Conservation (phyloP, 2,329 filamentous ascomycete genomes). For the Talaromyces albobiverticillius region DNA sequence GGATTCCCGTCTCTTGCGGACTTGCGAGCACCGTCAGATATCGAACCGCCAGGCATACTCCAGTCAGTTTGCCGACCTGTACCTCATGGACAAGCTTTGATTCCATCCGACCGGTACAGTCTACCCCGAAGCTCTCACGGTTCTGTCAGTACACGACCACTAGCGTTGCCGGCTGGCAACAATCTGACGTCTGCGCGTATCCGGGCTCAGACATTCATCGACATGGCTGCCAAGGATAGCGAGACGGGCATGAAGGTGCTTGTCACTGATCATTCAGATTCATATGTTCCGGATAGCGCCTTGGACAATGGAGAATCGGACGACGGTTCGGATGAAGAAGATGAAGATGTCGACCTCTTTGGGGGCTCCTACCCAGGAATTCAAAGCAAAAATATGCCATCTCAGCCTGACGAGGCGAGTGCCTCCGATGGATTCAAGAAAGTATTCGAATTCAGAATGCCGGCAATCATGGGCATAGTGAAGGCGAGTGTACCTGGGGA, state of each 20-base stretch:
- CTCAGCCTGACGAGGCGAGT: constrained; percentile 18
- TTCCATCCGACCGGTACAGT: constrained; percentile 40
- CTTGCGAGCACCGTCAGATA: constrained; percentile 44
- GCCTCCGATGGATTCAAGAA: constrained; percentile 30
- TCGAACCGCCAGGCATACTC: constrained; percentile 41
- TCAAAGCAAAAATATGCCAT: neutral
- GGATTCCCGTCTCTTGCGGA: constrained; percentile 41
- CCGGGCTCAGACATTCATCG: constrained; percentile 44
- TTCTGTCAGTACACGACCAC: constrained; percentile 37
- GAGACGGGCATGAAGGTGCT: constrained; percentile 39
- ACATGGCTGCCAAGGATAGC: constrained; percentile 40
- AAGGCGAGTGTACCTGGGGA: constrained; percentile 19
- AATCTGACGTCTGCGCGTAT: constrained; percentile 45
- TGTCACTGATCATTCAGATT: constrained; percentile 41
- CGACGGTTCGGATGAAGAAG: constrained; percentile 27
- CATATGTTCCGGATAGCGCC: constrained; percentile 34
- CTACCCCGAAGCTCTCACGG: constrained; percentile 42
- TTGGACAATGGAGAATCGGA: constrained; percentile 31
- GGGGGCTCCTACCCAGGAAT: constrained; percentile 10
- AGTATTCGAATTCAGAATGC: constrained; percentile 41
- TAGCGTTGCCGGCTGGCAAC: constrained; percentile 41
- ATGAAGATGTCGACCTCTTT: constrained; percentile 12
- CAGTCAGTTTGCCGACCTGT: constrained; percentile 44
- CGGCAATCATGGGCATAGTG: constrained; percentile 40
- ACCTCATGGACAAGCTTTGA: constrained; percentile 34